phyloP scores from a whole-genome alignment of 1,284 basidiomycete species.

The Ceratobasidium sp. region DNA sequence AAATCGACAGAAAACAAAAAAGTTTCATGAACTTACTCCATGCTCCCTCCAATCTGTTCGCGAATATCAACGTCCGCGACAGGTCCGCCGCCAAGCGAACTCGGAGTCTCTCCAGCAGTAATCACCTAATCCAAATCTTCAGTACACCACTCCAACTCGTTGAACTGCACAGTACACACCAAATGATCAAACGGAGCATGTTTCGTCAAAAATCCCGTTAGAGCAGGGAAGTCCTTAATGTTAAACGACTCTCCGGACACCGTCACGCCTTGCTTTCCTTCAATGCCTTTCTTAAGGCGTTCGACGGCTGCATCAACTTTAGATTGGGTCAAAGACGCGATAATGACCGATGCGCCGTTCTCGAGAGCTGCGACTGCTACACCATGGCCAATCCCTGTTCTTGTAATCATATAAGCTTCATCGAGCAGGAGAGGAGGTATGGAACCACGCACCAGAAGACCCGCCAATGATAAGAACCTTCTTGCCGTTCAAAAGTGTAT shows the following conservation, averaged over 20 bases:
- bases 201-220: constrained; percentile 26
- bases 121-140: constrained; percentile 4
- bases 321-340: constrained; percentile 31
- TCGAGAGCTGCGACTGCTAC: constrained; percentile 37
- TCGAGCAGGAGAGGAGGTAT: neutral
- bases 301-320: constrained; percentile 41
- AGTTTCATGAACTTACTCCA: neutral
- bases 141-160: no score
- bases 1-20: neutral
- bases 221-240: constrained; percentile 15
- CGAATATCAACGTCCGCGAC: neutral
- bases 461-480: constrained; percentile 28
- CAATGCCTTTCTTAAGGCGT: constrained; percentile 14
- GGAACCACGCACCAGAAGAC: constrained; percentile 17
- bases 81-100: neutral
- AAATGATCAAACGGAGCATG: constrained; percentile 35
- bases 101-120: constrained; percentile 12
- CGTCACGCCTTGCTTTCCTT: neutral
- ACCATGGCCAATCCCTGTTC: constrained; percentile 32
- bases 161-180: neutral
- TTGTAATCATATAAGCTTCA: neutral
- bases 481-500: neutral
- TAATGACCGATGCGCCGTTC: constrained; percentile 39
- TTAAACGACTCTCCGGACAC: constrained; percentile 23
- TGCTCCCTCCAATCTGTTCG: neutral